A percentile compares a stretch with the other conserved stretches of the same genome.
Evolutionary conservation across 2,329 filamentous ascomycete genomes (phyloP).

Genomic region (Alternaria infectoria): DNA sequence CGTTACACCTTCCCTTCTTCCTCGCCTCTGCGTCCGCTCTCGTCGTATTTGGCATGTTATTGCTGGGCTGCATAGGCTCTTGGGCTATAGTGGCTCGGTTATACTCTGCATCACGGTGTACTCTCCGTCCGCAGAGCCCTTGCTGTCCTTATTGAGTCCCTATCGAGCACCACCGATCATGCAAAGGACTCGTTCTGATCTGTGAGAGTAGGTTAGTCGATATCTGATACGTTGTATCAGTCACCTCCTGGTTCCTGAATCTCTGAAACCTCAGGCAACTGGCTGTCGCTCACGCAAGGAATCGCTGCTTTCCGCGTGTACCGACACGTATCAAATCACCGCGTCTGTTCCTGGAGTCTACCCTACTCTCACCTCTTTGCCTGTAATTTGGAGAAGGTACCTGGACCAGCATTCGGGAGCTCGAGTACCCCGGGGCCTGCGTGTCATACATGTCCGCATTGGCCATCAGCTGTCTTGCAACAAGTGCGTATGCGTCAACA

Average conservation of each 20-base stretch:
- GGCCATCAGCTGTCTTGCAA: slow-evolving; percentile 16
- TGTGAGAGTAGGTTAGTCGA: slow-evolving; percentile 30
- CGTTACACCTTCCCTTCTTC: slow-evolving; percentile 35
- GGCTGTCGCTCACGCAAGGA: slow-evolving; percentile 33
- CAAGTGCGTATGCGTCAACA: slow-evolving; percentile 15
- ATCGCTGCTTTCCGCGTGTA: slow-evolving; percentile 28
- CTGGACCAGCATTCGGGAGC: slow-evolving; percentile 8
- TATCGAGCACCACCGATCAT: slow-evolving; percentile 31
- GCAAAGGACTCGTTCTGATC: slow-evolving; percentile 37
- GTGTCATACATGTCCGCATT: slow-evolving; percentile 22
- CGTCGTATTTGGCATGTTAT: slow-evolving; percentile 9
- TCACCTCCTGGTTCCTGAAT: slow-evolving; percentile 21
- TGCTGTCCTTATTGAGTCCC: slow-evolving; percentile 26
- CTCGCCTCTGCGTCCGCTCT: slow-evolving; percentile 21
- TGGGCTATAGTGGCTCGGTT: slow-evolving; percentile 12
- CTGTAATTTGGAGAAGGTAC: slow-evolving; percentile 17
- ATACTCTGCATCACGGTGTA: slow-evolving; percentile 24
- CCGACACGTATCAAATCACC: slow-evolving; percentile 22
- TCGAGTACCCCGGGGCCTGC: slow-evolving; percentile 7
- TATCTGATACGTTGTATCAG: slow-evolving; percentile 26
- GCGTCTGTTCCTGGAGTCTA: slow-evolving; percentile 24
- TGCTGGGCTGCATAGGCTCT: slow-evolving; percentile 3
- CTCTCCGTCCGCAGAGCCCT: slow-evolving; percentile 24
- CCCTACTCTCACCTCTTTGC: slow-evolving; percentile 10
- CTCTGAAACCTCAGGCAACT: slow-evolving; percentile 24